Base-by-base conservation (phyloP, 1,284 basidiomycete species). In the Trichosporon ovoides region DNA sequence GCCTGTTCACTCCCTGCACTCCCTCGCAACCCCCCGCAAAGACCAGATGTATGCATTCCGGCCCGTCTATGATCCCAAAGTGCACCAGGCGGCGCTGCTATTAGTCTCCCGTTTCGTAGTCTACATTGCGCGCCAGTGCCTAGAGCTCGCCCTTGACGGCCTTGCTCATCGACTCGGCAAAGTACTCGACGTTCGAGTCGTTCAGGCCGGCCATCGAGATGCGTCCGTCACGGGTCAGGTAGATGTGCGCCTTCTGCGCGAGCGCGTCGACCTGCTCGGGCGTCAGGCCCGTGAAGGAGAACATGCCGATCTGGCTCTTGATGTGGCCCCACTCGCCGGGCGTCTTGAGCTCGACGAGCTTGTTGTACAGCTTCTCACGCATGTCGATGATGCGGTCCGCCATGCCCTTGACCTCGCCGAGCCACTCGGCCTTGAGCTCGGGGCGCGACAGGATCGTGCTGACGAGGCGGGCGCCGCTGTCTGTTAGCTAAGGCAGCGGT, bases 131-230 rank as follows among this genome's bases (percentile, higher is more conserved):
- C 11, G 35, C 35, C 12, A n/a, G 12, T 24, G 22, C 36, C 24
- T 50, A 58, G 31, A 62, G 56, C 62, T 82, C 82, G 66, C 88
- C 87, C 81, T 85, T 88, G 68, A 93, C 89, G 60, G 84, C 88
- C 70, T 85, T 85, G 76, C 88, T 83, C 60, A 93, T 86, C 71
- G 84, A 85, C 79, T 90, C 83, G 28, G 90, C 89, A 78, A 94
- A 94, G 82, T 93, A 90, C 65, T 64, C 85, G 69, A 97, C 85
- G 82, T 98, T 98, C 74, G 81, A 77, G 62, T 82, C 81, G 81
- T 97, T 98, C 70, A 98, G 80, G 31, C 92, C 96, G 64, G 95
- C 92, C 92, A 97, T 96, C 55, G 91, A 93, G 71, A 94, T 93
- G 68, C 91, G 88, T 46, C 91, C 91, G 64, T 81, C 79, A 55